phyloP scores from a whole-genome alignment of 2,329 filamentous ascomycete species.

The Meredithiella fracta region DNA sequence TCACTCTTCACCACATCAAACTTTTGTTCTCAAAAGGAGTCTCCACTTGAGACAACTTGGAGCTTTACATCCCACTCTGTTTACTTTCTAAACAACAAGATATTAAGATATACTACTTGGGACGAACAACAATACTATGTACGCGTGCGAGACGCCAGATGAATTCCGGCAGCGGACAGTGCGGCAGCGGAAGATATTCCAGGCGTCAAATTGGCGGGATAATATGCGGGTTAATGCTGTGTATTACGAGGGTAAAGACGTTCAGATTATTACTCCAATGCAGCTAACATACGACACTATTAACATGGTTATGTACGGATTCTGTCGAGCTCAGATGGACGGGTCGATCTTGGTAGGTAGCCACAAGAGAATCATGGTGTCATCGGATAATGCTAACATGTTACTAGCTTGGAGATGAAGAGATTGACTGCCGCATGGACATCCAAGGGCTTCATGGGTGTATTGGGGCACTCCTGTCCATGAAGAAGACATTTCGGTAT shows the following conservation, averaged over 20 bases:
- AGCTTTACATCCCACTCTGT: no score
- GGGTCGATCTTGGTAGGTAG: not conserved
- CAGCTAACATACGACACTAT: not conserved
- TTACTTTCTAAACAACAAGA: no score
- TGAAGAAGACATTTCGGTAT: constrained; percentile 1
- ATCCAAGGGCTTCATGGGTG: not conserved
- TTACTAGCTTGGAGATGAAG: not conserved
- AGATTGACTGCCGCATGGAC: not conserved
- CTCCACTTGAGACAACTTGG: no score
- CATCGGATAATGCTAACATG: not conserved
- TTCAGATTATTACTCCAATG: not conserved
- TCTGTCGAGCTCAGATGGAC: not conserved
- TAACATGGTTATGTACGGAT: not conserved
- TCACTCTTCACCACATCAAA: no score
- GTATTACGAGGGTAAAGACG: not conserved
- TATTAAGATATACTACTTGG: no score
- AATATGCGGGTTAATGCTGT: not conserved
- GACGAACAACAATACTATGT: no score
- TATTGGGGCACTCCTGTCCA: constrained; percentile 1
- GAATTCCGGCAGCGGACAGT: not conserved
- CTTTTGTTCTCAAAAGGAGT: no score
- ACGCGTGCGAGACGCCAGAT: not conserved
- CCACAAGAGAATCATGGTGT: not conserved
- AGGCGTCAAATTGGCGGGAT: not conserved
- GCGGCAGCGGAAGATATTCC: not conserved